Percentiles rank a stretch among this genome's conserved stretches.
These are phyloP conservation scores for Hypoxylon sp. DNA, from an alignment of 2,329 filamentous ascomycete genomes.

Conservation along the genomic window DNA sequence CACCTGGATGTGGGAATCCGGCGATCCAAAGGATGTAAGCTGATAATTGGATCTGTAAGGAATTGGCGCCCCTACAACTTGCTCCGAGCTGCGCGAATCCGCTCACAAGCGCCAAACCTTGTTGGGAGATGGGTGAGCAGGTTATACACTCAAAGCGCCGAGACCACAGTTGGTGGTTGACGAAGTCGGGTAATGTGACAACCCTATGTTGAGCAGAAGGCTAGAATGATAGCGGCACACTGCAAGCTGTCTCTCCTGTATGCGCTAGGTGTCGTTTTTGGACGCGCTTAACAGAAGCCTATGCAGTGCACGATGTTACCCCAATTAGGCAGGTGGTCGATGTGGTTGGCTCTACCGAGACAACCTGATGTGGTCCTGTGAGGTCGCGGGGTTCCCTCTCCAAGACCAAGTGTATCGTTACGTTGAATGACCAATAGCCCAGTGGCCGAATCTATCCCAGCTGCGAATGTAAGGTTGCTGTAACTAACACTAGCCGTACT, in stretches of 20 bases:
- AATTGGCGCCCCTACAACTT: constrained; percentile 32
- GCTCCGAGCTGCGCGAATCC: constrained; percentile 32
- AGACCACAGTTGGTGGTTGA: constrained; percentile 36
- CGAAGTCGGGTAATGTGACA: constrained; percentile 43
- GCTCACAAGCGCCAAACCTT: constrained; percentile 34
- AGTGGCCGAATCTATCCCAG: constrained; percentile 28
- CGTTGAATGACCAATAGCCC: constrained; percentile 43
- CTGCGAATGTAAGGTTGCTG: constrained; percentile 37
- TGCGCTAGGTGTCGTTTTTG: constrained; percentile 41
- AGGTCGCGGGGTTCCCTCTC: constrained; percentile 40
- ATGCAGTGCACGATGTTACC: constrained; percentile 50
- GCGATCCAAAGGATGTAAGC: constrained; percentile 30
- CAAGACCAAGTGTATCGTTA: constrained; percentile 46
- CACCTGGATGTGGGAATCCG: constrained; percentile 37
- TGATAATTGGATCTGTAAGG: constrained; percentile 24
- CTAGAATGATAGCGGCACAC: constrained; percentile 37
- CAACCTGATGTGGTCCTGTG: constrained; percentile 50
- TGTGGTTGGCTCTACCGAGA: constrained; percentile 48
- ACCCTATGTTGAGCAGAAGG: constrained; percentile 33
- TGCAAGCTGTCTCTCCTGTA: constrained; percentile 19
- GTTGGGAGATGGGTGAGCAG: constrained; percentile 21
- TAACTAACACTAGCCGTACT: constrained; percentile 28
- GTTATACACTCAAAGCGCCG: constrained; percentile 31
- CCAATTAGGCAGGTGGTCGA: constrained; percentile 54
- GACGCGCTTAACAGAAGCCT: constrained; percentile 38